These are phyloP conservation scores for Globisporangium perplexum DNA, from an alignment of 352 stramenopile species.

Conservation along the genomic window DNA sequence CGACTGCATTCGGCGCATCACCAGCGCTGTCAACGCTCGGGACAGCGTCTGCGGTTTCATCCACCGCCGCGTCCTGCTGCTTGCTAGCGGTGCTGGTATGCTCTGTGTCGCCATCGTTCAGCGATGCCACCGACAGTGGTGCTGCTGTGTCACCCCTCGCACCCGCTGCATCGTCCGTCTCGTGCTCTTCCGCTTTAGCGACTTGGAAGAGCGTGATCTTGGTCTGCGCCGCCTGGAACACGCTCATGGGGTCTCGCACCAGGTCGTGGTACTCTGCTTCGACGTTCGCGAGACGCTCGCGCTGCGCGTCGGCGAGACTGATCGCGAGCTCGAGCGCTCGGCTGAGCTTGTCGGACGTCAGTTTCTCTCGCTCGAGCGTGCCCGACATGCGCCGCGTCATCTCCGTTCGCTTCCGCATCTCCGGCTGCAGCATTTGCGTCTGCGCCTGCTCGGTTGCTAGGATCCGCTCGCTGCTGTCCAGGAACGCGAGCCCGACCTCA, in stretches of 20 bases:
- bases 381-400: conserved; percentile 50
- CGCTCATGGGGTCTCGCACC: conserved; percentile 22
- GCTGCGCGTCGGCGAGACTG: conserved; percentile 25
- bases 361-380: conserved; percentile 51
- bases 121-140: not conserved
- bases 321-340: conserved; percentile 44
- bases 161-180: not conserved
- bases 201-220: conserved; percentile 24
- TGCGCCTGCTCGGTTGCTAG: conserved; percentile 42
- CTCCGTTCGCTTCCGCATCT: conserved; percentile 40
- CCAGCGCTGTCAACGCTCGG: not conserved
- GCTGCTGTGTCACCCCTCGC: too few relatives aligned
- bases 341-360: conserved; percentile 38
- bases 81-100: not conserved
- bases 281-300: conserved; percentile 28
- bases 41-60: not conserved
- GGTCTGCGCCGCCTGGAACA: conserved; percentile 22
- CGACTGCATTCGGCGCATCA: not conserved
- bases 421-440: conserved; percentile 37
- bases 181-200: conserved; percentile 18
- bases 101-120: not conserved
- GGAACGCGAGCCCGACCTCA: conserved; percentile 34
- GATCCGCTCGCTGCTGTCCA: conserved; percentile 47
- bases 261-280: conserved; percentile 50
- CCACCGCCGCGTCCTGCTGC: not conserved